phyloP scores from a whole-genome alignment of 2,329 filamentous ascomycete genomes.

The Diaporthe batatas region DNA sequence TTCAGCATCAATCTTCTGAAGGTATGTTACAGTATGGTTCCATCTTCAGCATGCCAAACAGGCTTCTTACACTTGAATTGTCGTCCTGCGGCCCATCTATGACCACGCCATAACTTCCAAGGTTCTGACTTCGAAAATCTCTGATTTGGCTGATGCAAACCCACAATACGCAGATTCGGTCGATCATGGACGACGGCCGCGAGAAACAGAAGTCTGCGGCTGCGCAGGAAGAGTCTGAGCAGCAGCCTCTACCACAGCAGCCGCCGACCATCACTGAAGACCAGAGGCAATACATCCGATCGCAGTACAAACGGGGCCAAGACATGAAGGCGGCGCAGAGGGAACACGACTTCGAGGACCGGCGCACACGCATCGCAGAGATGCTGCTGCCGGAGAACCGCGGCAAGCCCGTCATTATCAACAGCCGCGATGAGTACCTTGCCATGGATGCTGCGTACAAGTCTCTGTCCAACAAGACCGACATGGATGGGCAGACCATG shows the following conservation, averaged over 20 bases:
- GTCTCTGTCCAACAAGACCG: not conserved
- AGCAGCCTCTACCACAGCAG: not conserved
- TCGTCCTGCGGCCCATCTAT: not conserved
- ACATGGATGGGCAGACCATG: not conserved
- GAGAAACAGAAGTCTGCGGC: not conserved
- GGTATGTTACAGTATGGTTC: not conserved
- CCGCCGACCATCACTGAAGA: accelerated
- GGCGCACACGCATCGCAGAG: not conserved
- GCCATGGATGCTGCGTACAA: not conserved
- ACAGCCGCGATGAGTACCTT: not conserved
- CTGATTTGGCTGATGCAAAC: not conserved
- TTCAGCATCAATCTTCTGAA: not conserved
- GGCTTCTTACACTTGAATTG: too few relatives aligned
- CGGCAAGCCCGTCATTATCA: not conserved
- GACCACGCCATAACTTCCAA: not conserved
- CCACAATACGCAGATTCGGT: not conserved
- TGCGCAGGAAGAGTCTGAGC: not conserved
- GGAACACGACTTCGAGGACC: not conserved
- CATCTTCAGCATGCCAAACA: not conserved
- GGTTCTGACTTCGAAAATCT: not conserved
- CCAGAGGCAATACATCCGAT: not conserved
- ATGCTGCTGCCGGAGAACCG: not conserved
- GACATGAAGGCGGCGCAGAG: not conserved
- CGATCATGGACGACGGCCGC: not conserved
- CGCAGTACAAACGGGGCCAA: not conserved